These are phyloP conservation scores for Hyphopichia buzzinii DNA, from an alignment of 1,139 yeast genomes.

Conservation along the genomic window DNA sequence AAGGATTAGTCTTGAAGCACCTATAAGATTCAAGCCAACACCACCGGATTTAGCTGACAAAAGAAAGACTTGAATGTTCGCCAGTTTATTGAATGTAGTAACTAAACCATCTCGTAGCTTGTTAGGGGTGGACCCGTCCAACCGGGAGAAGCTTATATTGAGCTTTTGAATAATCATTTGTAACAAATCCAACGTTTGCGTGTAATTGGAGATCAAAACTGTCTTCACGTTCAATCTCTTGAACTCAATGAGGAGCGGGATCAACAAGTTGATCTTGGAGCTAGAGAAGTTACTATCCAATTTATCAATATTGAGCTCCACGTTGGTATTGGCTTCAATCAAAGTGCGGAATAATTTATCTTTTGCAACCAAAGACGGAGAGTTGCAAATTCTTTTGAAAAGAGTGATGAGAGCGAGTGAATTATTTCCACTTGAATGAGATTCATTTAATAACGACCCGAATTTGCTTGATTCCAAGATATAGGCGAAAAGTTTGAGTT, in stretches of 20 bases:
- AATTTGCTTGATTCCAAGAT: conserved; percentile 47
- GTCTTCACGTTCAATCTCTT: conserved; percentile 59
- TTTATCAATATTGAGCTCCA: conserved; percentile 9
- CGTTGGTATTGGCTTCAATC: conserved; percentile 8
- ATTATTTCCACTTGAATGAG: conserved; percentile 27
- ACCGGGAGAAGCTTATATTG: conserved; percentile 53
- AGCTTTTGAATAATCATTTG: conserved; percentile 54
- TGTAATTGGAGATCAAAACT: conserved; percentile 85
- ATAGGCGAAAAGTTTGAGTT: conserved; percentile 52
- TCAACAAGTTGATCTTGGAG: conserved; percentile 58
- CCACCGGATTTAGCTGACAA: conserved; percentile 95
- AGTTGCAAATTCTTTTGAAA: conserved; percentile 80
- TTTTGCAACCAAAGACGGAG: conserved; percentile 62
- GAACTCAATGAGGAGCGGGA: conserved; percentile 53
- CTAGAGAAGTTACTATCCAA: conserved; percentile 31
- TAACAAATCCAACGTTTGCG: conserved; percentile 80
- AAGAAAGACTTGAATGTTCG: conserved; percentile 60
- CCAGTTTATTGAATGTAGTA: conserved; percentile 59
- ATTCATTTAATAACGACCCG: conserved; percentile 19
- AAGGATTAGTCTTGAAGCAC: conserved; percentile 81
- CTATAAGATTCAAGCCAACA: conserved; percentile 82
- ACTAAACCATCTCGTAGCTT: conserved; percentile 65
- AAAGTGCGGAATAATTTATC: conserved; percentile 32
- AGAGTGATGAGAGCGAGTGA: conserved; percentile 71
- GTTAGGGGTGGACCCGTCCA: conserved; percentile 84